phyloP scores from a whole-genome alignment of 179 eudicot species.

The Beta corolliflora region DNA sequence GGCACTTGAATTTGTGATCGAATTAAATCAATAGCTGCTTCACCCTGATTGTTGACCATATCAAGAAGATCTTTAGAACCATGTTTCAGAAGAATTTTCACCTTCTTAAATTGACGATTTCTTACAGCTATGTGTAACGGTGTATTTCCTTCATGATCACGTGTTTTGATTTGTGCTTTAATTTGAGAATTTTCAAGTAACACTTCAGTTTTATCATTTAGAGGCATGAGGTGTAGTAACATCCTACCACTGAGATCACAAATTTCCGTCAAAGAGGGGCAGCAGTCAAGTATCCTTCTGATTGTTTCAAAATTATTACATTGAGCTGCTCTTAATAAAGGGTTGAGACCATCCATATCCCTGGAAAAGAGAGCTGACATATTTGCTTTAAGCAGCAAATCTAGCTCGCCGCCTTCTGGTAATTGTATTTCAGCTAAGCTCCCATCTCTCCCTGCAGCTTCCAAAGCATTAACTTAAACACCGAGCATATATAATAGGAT shows the following conservation, averaged over 20 bases:
- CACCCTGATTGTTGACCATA: background rate
- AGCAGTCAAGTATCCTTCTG: background rate
- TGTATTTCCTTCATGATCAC: constrained; percentile 4
- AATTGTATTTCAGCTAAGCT: background rate
- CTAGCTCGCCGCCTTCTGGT: background rate
- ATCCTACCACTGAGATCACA: background rate
- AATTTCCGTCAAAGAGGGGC: constrained; percentile 18
- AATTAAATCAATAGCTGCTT: background rate
- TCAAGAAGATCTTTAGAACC: background rate
- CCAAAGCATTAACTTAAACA: background rate
- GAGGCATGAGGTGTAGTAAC: constrained; percentile 11
- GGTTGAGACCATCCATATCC: constrained; percentile 19
- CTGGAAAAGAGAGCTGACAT: constrained; percentile 1
- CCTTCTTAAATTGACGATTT: background rate
- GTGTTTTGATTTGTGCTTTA: background rate
- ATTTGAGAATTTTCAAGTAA: background rate
- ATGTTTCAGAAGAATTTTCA: background rate
- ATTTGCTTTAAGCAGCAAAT: constrained; percentile 8
- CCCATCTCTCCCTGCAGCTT: background rate
- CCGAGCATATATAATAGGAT: background rate
- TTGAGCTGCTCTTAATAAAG: constrained; percentile 19
- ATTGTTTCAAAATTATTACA: background rate
- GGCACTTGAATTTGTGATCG: constrained; percentile 6
- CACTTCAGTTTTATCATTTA: background rate
- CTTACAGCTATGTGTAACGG: constrained; percentile 9